These are phyloP conservation scores for Myxozyma lipomycoides DNA, from an alignment of 805 yeast species.

Conservation along the genomic window DNA sequence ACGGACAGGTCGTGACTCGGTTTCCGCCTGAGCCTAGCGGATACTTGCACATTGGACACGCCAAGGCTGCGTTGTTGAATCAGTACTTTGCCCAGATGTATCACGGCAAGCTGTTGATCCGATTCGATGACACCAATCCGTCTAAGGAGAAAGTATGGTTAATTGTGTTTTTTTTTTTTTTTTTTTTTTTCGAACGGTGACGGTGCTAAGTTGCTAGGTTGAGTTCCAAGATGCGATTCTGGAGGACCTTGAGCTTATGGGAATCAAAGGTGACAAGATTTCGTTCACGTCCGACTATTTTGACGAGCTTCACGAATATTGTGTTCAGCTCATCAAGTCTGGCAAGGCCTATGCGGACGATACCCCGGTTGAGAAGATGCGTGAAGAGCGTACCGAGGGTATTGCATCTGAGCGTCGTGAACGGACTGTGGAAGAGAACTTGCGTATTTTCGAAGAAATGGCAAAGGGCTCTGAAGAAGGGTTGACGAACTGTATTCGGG, in stretches of 20 bases:
- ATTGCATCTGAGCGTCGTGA: conserved; percentile 88
- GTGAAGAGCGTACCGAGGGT: conserved; percentile 99
- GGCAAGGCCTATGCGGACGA: conserved; percentile 98
- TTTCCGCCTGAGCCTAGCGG: conserved; percentile 99
- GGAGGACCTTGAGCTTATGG: conserved; percentile 85
- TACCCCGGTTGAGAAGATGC: conserved; percentile 89
- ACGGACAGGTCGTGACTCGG: conserved; percentile 95
- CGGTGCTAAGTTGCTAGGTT: conserved; percentile 32
- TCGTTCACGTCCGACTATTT: conserved; percentile 94
- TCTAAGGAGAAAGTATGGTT: conserved; percentile 69
- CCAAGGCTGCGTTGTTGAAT: conserved; percentile 94
- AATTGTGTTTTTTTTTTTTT: background rate
- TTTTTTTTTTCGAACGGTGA: background rate
- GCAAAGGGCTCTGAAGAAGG: conserved; percentile 91
- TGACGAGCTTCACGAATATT: conserved; percentile 81
- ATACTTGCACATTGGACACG: conserved; percentile 98
- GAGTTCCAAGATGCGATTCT: conserved; percentile 93
- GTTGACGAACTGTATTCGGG: conserved; percentile 87
- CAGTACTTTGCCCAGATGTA: conserved; percentile 94
- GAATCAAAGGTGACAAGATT: conserved; percentile 84
- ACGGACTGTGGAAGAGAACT: conserved; percentile 87
- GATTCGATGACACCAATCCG: conserved; percentile 98
- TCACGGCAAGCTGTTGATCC: conserved; percentile 91
- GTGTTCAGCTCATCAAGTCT: conserved; percentile 82
- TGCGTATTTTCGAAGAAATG: conserved; percentile 87